These are phyloP conservation scores for Strobilomyces echinocephalus DNA, from an alignment of 768 basidiomycete genomes.

Conservation along the genomic window DNA sequence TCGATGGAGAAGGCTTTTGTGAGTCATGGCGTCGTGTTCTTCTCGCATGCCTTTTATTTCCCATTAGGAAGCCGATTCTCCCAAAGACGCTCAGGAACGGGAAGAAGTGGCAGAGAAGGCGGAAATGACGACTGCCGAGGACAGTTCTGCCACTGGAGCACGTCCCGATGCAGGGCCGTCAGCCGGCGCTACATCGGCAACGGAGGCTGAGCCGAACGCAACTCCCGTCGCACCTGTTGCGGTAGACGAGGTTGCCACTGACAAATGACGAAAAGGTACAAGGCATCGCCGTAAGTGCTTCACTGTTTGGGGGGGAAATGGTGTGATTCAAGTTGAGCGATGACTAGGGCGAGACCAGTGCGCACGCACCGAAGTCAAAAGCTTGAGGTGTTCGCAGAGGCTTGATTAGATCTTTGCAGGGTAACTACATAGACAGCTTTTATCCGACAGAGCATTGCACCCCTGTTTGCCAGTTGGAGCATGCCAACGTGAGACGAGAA, in stretches of 20 bases:
- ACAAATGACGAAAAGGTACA: constrained; percentile 5
- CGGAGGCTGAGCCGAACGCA: constrained; percentile 2
- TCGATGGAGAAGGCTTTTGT: constrained; percentile 27
- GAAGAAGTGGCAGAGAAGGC: constrained; percentile 20
- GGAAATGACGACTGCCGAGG: neutral
- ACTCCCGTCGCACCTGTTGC: neutral
- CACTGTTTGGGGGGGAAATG: neutral
- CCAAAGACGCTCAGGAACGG: constrained; percentile 27
- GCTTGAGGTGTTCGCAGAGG: neutral
- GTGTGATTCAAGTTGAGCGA: constrained; percentile 4
- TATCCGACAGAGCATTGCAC: neutral
- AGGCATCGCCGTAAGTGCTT: constrained; percentile 15
- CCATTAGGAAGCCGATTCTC: constrained; percentile 28
- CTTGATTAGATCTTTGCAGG: constrained; percentile 6
- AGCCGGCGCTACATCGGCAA: neutral
- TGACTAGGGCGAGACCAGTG: neutral
- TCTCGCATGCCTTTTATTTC: constrained; percentile 2
- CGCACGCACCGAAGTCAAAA: constrained; percentile 6
- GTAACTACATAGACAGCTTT: neutral
- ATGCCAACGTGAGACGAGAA: neutral
- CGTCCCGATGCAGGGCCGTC: neutral
- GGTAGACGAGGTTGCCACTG: constrained; percentile 2
- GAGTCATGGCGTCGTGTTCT: constrained; percentile 5
- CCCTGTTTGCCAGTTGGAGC: neutral
- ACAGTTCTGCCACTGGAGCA: neutral